phyloP scores from a whole-genome alignment of 768 basidiomycete genomes.

The Suillus luteus region DNA sequence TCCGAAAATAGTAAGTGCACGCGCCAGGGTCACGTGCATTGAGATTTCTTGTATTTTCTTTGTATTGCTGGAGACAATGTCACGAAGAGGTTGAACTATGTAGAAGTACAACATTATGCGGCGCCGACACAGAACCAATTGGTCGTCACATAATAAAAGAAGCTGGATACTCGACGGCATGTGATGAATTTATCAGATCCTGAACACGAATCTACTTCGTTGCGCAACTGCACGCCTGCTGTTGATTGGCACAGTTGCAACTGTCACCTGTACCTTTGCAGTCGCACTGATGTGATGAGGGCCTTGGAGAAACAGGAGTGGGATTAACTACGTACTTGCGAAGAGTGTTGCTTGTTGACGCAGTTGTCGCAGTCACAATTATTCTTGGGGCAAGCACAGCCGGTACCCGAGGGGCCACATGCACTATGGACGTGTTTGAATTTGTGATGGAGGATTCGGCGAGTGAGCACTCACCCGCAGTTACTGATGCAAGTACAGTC shows the following conservation, averaged over 20 bases:
- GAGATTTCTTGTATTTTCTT: conserved; percentile 14
- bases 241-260: conserved; percentile 23
- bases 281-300: conserved; percentile 20
- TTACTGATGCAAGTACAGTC: conserved; percentile 32
- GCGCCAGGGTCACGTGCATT: conserved; percentile 12
- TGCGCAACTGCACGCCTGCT: conserved; percentile 20
- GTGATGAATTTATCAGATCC: background rate
- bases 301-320: background rate
- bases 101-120: background rate
- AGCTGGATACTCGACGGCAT: background rate
- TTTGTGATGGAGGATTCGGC: background rate
- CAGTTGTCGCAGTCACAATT: conserved; percentile 34
- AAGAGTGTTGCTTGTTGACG: conserved; percentile 30
- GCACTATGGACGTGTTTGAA: conserved; percentile 21
- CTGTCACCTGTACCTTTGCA: conserved; percentile 22
- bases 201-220: conserved; percentile 16
- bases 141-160: background rate
- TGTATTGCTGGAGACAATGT: conserved; percentile 5
- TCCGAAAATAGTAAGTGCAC: conserved; percentile 17
- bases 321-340: conserved; percentile 18
- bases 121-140: background rate
- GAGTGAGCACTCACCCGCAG: conserved; percentile 28
- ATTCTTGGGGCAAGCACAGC: conserved; percentile 33
- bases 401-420: conserved; percentile 34
- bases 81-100: background rate